These are phyloP conservation scores for Protomyces lactucae-debilis DNA, from an alignment of 1,139 yeast genomes.

Conservation along the genomic window DNA sequence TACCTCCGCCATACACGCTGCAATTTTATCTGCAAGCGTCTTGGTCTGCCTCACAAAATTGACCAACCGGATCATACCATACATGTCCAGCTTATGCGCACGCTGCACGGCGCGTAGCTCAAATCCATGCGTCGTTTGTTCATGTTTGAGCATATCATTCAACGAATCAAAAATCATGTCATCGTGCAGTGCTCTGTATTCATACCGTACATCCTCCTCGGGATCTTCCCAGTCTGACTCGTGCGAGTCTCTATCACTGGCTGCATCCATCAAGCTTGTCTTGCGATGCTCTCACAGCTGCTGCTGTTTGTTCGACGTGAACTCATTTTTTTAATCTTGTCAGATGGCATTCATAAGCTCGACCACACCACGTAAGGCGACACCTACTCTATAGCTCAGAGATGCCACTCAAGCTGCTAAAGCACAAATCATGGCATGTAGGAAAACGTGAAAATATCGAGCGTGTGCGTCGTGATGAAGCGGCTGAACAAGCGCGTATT, in stretches of 20 bases:
- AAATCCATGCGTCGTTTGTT: constrained; percentile 31
- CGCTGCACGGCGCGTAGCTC: constrained; percentile 31
- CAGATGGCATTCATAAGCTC: no score
- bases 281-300: no score
- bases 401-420: constrained; percentile 36
- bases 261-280: neutral
- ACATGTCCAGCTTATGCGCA: constrained; percentile 32
- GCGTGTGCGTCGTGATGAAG: constrained; percentile 38
- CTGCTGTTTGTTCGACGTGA: no score
- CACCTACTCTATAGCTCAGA: neutral
- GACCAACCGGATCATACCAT: constrained; percentile 34
- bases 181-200: constrained; percentile 15
- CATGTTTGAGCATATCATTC: constrained; percentile 29
- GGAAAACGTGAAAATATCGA: constrained; percentile 36
- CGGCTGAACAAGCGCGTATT: constrained; percentile 32
- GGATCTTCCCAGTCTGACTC: constrained; percentile 23
- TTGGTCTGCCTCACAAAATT: constrained; percentile 34
- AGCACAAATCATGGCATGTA: constrained; percentile 39
- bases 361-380: no score
- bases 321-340: no score
- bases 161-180: constrained; percentile 6
- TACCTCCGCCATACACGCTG: constrained; percentile 17
- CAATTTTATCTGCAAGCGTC: constrained; percentile 29
- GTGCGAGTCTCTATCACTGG: constrained; percentile 10
- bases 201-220: constrained; percentile 5